These are phyloP conservation scores for Amylocarpus encephaloides DNA, from an alignment of 2,329 filamentous ascomycete species.

Conservation along the genomic window DNA sequence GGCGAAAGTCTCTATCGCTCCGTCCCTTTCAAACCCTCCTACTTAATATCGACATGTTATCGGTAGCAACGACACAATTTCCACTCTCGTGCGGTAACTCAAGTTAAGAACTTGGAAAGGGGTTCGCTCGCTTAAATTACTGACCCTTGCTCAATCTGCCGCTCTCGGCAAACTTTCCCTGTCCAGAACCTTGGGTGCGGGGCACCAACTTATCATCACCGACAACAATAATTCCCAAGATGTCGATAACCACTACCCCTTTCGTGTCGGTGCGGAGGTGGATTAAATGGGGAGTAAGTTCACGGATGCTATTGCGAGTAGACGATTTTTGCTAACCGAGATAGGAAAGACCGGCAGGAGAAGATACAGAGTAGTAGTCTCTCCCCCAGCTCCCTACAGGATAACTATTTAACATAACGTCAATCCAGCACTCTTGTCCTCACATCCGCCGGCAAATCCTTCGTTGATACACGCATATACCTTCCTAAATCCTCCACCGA, in stretches of 20 bases:
- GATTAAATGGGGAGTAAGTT: conserved; percentile 27
- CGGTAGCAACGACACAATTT: too few relatives aligned
- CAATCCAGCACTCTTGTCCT: conserved; percentile 28
- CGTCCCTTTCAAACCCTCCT: too few relatives aligned
- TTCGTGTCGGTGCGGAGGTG: conserved; percentile 22
- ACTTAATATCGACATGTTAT: too few relatives aligned
- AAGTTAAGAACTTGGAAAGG: too few relatives aligned
- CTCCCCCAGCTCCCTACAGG: not conserved
- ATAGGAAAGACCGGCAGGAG: conserved; percentile 18
- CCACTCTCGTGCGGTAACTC: too few relatives aligned
- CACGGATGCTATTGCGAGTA: not conserved
- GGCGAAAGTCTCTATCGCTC: too few relatives aligned
- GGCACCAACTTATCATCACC: too few relatives aligned
- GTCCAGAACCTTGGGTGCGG: too few relatives aligned
- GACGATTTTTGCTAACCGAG: not conserved
- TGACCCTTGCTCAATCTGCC: too few relatives aligned
- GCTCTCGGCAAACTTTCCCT: too few relatives aligned
- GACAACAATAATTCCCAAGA: not conserved
- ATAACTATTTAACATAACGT: not conserved
- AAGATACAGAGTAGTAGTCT: conserved; percentile 20
- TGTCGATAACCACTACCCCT: conserved; percentile 1
- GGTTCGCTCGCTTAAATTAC: too few relatives aligned
- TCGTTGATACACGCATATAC: conserved; percentile 28
- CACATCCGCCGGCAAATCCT: conserved; percentile 27
- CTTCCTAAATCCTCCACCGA: conserved; percentile 8